Percentiles rank a stretch among this genome's conserved stretches.
Evolutionary conservation across 331 rosid genomes (phyloP).

Genomic region (Pyracantha coccinea): DNA sequence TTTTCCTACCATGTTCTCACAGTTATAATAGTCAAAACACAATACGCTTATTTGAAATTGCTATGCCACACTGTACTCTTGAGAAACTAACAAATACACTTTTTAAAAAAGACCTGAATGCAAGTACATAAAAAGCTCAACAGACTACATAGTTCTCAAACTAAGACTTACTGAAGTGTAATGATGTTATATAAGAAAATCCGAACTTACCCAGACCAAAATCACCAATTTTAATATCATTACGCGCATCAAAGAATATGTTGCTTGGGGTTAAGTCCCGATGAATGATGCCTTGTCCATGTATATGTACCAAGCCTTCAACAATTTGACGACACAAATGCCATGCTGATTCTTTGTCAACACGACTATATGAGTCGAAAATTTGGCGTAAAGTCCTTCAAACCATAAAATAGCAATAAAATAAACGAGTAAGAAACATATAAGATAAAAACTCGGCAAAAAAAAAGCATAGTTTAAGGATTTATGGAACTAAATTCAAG

Average conservation of each 20-base stretch:
- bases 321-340: slow-evolving; percentile 91
- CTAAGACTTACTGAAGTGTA: background rate
- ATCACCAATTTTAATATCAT: slow-evolving; percentile 94
- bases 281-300: slow-evolving; percentile 95
- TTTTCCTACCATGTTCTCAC: background rate
- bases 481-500: background rate
- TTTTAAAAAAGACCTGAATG: background rate
- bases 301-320: slow-evolving; percentile 97
- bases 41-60: background rate
- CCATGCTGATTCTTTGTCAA: slow-evolving; percentile 82
- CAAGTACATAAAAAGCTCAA: background rate
- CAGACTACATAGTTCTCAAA: background rate
- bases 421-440: background rate
- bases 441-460: background rate
- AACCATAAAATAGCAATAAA: slow-evolving; percentile 17
- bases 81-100: background rate
- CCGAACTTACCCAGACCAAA: slow-evolving; percentile 88
- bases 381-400: slow-evolving; percentile 81
- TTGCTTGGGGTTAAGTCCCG: slow-evolving; percentile 93
- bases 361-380: slow-evolving; percentile 67
- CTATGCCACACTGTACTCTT: background rate
- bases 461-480: background rate
- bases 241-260: slow-evolving; percentile 97
- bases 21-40: background rate
- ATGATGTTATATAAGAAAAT: slow-evolving; percentile 10